phyloP scores from a whole-genome alignment of 1,284 basidiomycete genomes.

The Pterulicium gracile region DNA sequence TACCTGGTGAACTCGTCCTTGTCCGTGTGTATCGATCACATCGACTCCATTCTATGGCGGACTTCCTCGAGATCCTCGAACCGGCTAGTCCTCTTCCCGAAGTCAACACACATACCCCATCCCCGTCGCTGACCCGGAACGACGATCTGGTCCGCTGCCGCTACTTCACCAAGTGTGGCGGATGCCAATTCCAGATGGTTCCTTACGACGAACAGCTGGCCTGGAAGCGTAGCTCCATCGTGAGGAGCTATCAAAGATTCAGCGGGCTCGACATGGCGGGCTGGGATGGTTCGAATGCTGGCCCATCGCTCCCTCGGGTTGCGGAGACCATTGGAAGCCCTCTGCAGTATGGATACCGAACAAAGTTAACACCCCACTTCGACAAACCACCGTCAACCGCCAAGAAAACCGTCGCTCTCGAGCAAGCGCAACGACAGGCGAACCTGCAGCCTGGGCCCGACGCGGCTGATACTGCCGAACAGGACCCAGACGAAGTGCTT shows the following conservation, averaged over 20 bases:
- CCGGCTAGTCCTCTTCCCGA: too few species aligned
- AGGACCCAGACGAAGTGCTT: neutral
- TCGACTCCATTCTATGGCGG: constrained; percentile 65
- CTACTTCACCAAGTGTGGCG: constrained; percentile 79
- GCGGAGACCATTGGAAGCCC: constrained; percentile 79
- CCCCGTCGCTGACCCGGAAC: constrained; percentile 49
- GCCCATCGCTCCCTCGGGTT: constrained; percentile 53
- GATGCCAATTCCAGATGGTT: constrained; percentile 73
- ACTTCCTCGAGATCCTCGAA: constrained; percentile 62
- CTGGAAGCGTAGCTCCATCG: constrained; percentile 81
- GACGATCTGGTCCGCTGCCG: constrained; percentile 59
- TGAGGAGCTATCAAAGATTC: constrained; percentile 77
- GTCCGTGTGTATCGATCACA: constrained; percentile 59
- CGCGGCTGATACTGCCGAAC: too few species aligned
- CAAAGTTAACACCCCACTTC: constrained; percentile 97
- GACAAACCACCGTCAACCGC: constrained; percentile 45
- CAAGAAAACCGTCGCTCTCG: constrained; percentile 14
- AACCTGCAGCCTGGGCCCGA: too few species aligned
- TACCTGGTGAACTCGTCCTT: constrained; percentile 73
- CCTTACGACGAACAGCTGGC: constrained; percentile 81
- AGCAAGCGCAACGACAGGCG: neutral
- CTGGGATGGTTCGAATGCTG: constrained; percentile 13
- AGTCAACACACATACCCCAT: too few species aligned
- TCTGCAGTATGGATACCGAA: constrained; percentile 85
- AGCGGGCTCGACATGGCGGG: constrained; percentile 19